These are phyloP conservation scores for Starmerella asiatica DNA, from an alignment of 805 yeast species.

Conservation along the genomic window DNA sequence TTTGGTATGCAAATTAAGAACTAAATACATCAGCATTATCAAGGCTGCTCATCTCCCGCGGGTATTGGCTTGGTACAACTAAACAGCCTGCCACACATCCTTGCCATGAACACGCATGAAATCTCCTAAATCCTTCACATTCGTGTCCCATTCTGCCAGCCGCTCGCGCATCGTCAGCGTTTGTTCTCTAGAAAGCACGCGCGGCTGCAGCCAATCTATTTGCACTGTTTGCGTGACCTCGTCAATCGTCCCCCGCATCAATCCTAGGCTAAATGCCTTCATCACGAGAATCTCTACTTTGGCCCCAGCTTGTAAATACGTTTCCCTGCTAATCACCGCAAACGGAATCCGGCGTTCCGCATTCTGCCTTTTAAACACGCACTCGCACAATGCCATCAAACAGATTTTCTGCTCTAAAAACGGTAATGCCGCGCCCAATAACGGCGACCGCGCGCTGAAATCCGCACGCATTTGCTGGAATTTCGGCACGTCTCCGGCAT, in stretches of 20 bases:
- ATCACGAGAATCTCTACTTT: slow-evolving; percentile 84
- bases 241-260: slow-evolving; percentile 81
- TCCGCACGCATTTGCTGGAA: slow-evolving; percentile 42
- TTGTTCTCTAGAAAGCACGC: slow-evolving; percentile 75
- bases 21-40: no score
- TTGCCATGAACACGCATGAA: slow-evolving; percentile 50
- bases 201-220: slow-evolving; percentile 91
- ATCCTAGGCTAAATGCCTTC: slow-evolving; percentile 74
- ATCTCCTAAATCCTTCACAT: slow-evolving; percentile 51
- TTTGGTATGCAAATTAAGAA: no score
- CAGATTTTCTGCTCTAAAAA: slow-evolving; percentile 83
- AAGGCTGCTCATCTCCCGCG: no score
- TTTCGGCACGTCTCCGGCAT: slow-evolving; percentile 57
- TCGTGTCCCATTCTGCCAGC: slow-evolving; percentile 62
- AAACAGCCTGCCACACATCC: slow-evolving; percentile 41
- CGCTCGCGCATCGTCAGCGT: slow-evolving; percentile 61
- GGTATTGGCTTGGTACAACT: no score
- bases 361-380: slow-evolving; percentile 64
- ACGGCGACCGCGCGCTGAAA: slow-evolving; percentile 35
- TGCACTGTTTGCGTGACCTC: slow-evolving; percentile 68
- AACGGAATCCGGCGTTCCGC: slow-evolving; percentile 63
- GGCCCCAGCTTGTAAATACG: slow-evolving; percentile 44
- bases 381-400: slow-evolving; percentile 79
- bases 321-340: slow-evolving; percentile 57
- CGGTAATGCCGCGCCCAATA: slow-evolving; percentile 43